Percentiles rank a stretch among this genome's conserved stretches.
Conservation (phyloP, 306 rosid species). For the Mucuna pruriens region DNA sequence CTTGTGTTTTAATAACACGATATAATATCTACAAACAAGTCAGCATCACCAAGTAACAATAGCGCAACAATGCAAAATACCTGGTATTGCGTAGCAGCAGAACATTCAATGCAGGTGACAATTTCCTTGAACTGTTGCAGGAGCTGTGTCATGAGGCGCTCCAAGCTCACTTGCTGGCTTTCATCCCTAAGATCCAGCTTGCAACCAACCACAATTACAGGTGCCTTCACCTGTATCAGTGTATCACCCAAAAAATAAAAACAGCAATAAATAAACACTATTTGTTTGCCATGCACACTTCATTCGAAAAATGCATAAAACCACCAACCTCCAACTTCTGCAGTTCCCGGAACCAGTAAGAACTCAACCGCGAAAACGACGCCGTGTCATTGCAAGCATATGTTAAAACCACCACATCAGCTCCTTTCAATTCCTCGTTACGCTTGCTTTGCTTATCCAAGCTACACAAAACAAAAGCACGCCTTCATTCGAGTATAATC, state of each 20-base stretch:
- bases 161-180: slow-evolving; percentile 56
- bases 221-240: slow-evolving; percentile 47
- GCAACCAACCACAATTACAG: slow-evolving; percentile 56
- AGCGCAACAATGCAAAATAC: slow-evolving; percentile 30
- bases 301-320: slow-evolving; percentile 16
- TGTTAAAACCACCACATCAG: slow-evolving; percentile 81
- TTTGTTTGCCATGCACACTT: background rate
- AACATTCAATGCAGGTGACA: slow-evolving; percentile 56
- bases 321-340: slow-evolving; percentile 61
- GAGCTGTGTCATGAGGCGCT: slow-evolving; percentile 47
- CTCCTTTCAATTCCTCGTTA: slow-evolving; percentile 76
- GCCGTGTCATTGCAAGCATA: slow-evolving; percentile 77
- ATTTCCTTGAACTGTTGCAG: slow-evolving; percentile 41
- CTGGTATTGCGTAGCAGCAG: slow-evolving; percentile 57
- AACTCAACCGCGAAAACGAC: slow-evolving; percentile 61
- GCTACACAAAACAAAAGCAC: slow-evolving; percentile 42
- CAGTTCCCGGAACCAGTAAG: slow-evolving; percentile 79
- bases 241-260: background rate
- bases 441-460: slow-evolving; percentile 69
- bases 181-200: slow-evolving; percentile 53
- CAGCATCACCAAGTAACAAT: slow-evolving; percentile 14
- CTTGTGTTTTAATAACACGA: background rate
- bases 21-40: background rate
- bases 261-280: background rate
- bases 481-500: background rate